Conservation (phyloP, 352 stramenopile species). For the Aphanomyces stellatus region DNA sequence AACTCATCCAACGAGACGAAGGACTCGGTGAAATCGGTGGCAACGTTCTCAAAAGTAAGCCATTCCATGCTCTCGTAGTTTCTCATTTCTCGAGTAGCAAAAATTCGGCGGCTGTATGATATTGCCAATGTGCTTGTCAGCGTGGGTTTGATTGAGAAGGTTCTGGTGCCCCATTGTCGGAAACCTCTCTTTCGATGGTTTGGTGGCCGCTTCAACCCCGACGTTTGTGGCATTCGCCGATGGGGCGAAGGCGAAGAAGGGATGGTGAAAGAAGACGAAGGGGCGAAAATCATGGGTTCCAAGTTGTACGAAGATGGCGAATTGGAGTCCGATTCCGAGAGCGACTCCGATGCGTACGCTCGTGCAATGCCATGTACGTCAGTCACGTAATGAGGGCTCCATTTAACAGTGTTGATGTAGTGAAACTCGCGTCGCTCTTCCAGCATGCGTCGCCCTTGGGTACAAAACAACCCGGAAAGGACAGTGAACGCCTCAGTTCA, state of each 20-base stretch:
- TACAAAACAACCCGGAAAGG: background rate
- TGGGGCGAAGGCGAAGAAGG: constrained; percentile 12
- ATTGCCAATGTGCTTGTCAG: constrained; percentile 95
- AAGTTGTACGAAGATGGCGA: background rate
- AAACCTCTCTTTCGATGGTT: constrained; percentile 81
- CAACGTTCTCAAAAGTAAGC: constrained; percentile 72
- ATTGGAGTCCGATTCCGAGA: constrained; percentile 1
- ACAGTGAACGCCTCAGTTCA: constrained; percentile 9
- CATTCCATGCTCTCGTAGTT: background rate
- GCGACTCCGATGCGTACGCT: constrained; percentile 12
- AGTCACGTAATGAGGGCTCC: background rate
- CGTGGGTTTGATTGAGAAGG: constrained; percentile 88
- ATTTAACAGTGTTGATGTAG: too few species aligned
- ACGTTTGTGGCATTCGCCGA: background rate
- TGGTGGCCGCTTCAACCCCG: constrained; percentile 17
- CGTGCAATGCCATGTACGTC: background rate
- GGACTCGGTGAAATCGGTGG: constrained; percentile 16
- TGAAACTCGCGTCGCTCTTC: background rate
- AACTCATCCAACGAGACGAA: constrained; percentile 86
- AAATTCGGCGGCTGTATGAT: constrained; percentile 95
- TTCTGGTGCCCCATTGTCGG: constrained; percentile 69
- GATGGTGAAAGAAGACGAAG: constrained; percentile 9
- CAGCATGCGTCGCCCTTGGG: background rate
- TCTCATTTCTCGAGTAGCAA: constrained; percentile 52
- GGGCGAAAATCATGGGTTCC: background rate